Conservation (phyloP, 2,329 filamentous ascomycete species). For the Ascochyta clinopodiicola region DNA sequence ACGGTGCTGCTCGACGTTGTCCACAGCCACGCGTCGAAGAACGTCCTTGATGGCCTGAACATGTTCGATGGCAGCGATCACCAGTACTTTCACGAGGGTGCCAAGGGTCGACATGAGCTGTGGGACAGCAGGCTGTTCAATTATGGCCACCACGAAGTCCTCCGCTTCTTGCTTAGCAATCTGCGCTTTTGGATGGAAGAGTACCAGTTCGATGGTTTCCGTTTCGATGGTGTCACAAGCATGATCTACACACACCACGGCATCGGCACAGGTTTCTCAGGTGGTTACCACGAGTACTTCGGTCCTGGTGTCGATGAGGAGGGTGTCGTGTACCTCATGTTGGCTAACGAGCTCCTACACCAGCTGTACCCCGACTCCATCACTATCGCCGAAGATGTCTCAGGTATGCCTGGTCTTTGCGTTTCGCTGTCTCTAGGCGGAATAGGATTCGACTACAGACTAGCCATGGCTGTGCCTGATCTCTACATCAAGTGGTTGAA, state of each 20-base stretch:
- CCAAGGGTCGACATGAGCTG: conserved; percentile 83
- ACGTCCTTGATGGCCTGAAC: conserved; percentile 92
- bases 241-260: conserved; percentile 98
- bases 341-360: conserved; percentile 96
- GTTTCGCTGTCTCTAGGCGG: conserved; percentile 84
- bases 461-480: conserved; percentile 97
- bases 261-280: conserved; percentile 96
- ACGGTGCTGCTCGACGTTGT: conserved; percentile 94
- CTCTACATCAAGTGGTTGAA: conserved; percentile 99
- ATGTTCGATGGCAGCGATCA: conserved; percentile 95
- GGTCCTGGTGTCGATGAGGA: conserved; percentile 89
- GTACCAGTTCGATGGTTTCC: conserved; percentile 94
- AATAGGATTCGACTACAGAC: conserved; percentile 94
- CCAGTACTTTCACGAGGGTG: conserved; percentile 91
- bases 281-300: conserved; percentile 98
- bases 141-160: conserved; percentile 91
- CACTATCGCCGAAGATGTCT: conserved; percentile 96
- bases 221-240: conserved; percentile 97
- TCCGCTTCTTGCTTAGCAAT: conserved; percentile 96
- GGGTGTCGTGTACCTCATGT: conserved; percentile 90
- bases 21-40: conserved; percentile 97
- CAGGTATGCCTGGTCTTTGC: conserved; percentile 97
- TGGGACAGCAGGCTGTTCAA: conserved; percentile 99
- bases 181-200: conserved; percentile 99
- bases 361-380: conserved; percentile 85